Evolutionary conservation across 768 basidiomycete species (phyloP).

Genomic region (Phylloporus rhodoxanthus): DNA sequence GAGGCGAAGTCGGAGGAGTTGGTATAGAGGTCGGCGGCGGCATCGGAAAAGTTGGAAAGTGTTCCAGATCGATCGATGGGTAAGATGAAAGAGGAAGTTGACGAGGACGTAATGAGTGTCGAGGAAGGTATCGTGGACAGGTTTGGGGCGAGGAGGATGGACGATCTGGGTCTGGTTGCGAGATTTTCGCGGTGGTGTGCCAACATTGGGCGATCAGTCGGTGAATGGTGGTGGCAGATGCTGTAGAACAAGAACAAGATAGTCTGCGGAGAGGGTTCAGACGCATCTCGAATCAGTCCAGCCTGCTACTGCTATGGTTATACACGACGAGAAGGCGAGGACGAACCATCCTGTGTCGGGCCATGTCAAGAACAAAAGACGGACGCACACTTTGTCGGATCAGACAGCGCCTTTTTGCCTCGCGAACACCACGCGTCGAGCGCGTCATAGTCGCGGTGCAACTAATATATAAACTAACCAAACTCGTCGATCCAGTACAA

Average conservation of each 20-base stretch:
- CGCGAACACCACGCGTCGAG: not conserved
- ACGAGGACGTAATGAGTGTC: slow-evolving; percentile 19
- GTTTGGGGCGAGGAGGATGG: slow-evolving; percentile 16
- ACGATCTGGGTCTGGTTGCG: slow-evolving; percentile 6
- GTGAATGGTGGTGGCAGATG: slow-evolving; percentile 3
- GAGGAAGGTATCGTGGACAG: slow-evolving; percentile 28
- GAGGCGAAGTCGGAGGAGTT: slow-evolving; percentile 2
- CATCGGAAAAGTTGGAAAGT: slow-evolving; percentile 16
- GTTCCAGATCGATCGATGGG: slow-evolving; percentile 13
- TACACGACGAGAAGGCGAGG: not conserved
- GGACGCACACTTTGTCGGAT: not conserved
- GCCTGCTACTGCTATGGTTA: not conserved
- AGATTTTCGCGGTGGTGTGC: not conserved
- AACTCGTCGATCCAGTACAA: not conserved
- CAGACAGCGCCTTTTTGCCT: not conserved
- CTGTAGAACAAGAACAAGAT: slow-evolving; percentile 13
- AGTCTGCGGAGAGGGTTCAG: slow-evolving; percentile 11
- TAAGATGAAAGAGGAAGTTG: slow-evolving; percentile 22
- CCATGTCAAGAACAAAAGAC: not conserved
- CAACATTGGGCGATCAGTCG: slow-evolving; percentile 13
- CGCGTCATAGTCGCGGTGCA: not conserved
- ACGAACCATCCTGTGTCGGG: slow-evolving; percentile 11
- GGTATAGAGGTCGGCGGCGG: slow-evolving; percentile 12
- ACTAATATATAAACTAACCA: not conserved
- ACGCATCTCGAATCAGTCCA: slow-evolving; percentile 17